Percentiles rank a stretch among this genome's conserved stretches.
Evolutionary conservation across 345 rosid genomes (phyloP).

Genomic region (Gossypioides kirkii): DNA sequence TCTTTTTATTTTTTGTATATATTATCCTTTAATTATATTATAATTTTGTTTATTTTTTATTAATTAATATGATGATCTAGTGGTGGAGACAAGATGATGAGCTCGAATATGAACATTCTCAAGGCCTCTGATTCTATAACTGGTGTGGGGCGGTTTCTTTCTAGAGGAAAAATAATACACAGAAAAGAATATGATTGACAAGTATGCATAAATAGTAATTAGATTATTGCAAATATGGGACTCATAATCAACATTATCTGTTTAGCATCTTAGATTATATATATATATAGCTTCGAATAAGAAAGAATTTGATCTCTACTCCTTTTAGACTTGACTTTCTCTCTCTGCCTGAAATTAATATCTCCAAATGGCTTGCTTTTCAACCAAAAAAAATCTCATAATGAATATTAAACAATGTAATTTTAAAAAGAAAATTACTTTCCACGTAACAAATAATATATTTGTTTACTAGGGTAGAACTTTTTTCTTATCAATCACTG

Average conservation of each 20-base stretch:
- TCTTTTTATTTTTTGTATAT: no score
- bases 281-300: not conserved
- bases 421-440: no score
- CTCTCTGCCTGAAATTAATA: no score
- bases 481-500: not conserved
- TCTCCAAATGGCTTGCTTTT: no score
- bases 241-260: constrained; percentile 13
- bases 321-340: not conserved
- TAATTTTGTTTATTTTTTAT: not conserved
- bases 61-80: not conserved
- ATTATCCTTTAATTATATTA: no score
- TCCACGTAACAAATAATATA: no score
- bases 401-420: no score
- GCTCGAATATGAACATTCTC: constrained; percentile 27
- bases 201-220: not conserved
- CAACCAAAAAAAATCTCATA: no score
- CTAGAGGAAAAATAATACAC: not conserved
- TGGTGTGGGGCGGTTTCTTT: constrained; percentile 26
- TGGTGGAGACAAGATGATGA: constrained; percentile 11
- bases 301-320: constrained; percentile 6
- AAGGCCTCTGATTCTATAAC: not conserved
- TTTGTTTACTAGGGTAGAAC: no score
- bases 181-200: constrained; percentile 5
- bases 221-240: not conserved
- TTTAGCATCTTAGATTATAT: constrained; percentile 5